A percentile compares a stretch with the other conserved stretches of the same genome.
Evolutionary conservation across 352 stramenopile genomes (phyloP).

Genomic region (Pythium coloratum): DNA sequence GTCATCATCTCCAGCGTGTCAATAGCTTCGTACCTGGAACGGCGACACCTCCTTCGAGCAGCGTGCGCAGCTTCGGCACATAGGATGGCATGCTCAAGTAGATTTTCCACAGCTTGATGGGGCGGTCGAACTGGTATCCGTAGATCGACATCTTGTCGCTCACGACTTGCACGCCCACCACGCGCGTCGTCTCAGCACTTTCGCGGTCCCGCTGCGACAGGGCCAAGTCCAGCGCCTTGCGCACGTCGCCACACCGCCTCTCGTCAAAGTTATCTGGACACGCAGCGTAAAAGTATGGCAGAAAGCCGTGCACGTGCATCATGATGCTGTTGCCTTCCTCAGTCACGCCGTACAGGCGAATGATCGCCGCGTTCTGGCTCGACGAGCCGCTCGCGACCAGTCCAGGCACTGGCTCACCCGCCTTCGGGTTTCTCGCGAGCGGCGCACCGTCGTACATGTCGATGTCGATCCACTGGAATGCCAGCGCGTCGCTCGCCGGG

Average conservation of each 20-base stretch:
- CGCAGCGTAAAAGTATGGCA: constrained; percentile 96
- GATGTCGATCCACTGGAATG: constrained; percentile 98
- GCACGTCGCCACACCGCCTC: constrained; percentile 68
- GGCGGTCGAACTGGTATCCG: constrained; percentile 81
- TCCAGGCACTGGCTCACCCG: constrained; percentile 48
- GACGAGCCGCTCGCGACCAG: constrained; percentile 89
- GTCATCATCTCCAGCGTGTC: background rate
- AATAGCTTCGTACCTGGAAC: constrained; percentile 36
- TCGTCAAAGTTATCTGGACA: constrained; percentile 77
- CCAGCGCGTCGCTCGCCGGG: constrained; percentile 36
- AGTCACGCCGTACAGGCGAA: constrained; percentile 97
- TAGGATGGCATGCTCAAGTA: constrained; percentile 95
- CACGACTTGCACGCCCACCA: constrained; percentile 76
- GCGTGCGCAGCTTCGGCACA: constrained; percentile 91
- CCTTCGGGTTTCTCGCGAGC: constrained; percentile 87
- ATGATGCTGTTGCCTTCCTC: constrained; percentile 95
- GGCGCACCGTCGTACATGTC: constrained; percentile 95
- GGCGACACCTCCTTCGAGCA: constrained; percentile 88
- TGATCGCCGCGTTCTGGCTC: constrained; percentile 90
- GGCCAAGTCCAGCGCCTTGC: constrained; percentile 55
- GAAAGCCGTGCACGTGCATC: constrained; percentile 97
- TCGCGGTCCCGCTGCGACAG: constrained; percentile 59
- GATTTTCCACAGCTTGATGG: constrained; percentile 86
- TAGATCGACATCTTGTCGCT: constrained; percentile 85
- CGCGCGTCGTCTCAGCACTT: constrained; percentile 38